Conservation (phyloP, 768 basidiomycete genomes). For the Phanerodontia chrysosporium region DNA sequence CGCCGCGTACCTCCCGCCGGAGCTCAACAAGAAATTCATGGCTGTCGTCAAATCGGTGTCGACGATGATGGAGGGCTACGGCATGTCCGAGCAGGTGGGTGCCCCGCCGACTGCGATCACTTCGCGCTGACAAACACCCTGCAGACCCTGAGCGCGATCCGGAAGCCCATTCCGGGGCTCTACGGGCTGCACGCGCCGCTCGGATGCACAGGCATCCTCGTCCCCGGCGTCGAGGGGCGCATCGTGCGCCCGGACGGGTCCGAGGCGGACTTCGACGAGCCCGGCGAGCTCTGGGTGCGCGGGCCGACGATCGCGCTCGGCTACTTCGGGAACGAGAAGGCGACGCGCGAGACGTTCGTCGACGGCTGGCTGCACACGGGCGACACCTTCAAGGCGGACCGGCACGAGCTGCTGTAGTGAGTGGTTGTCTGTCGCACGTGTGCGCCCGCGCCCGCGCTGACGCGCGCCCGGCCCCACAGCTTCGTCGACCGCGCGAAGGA, state of each 20-base stretch:
- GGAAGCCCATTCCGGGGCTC: conserved; percentile 44
- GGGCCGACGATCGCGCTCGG: conserved; percentile 56
- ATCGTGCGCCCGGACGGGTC: conserved; percentile 55
- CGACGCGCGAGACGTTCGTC: conserved; percentile 62
- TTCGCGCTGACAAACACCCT: neutral
- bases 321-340: conserved; percentile 69
- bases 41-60: conserved; percentile 21
- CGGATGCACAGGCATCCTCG: conserved; percentile 53
- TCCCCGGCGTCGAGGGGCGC: conserved; percentile 64
- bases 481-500: conserved; percentile 82
- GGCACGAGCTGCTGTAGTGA: conserved; percentile 62
- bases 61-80: conserved; percentile 43
- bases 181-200: conserved; percentile 33
- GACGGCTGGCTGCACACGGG: conserved; percentile 73
- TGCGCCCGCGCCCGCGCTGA: neutral
- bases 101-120: neutral
- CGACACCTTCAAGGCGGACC: conserved; percentile 61
- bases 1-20: conserved; percentile 13
- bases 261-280: conserved; percentile 50
- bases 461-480: conserved; percentile 35
- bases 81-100: conserved; percentile 30
- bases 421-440: conserved; percentile 23
- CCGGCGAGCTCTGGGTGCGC: conserved; percentile 62
- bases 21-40: conserved; percentile 4
- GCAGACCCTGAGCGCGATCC: conserved; percentile 53